Evolutionary conservation across 768 basidiomycete species (phyloP), one percentile per base, ranked within the genome.

Genomic region (Heimioporus sp.): DNA sequence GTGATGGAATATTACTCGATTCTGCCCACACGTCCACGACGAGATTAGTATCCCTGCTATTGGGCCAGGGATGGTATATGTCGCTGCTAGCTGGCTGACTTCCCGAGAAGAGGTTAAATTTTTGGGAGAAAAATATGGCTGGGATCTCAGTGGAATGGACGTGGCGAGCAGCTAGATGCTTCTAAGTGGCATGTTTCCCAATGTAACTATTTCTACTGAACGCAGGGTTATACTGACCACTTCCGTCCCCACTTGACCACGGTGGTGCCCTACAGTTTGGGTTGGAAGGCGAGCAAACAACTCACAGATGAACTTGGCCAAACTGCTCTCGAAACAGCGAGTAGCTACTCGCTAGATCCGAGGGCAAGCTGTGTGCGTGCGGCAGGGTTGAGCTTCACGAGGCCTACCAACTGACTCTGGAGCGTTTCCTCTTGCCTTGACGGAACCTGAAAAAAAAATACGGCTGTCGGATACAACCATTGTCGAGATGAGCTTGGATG

Each of bases 51-150:
- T 87, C 47, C 77, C 82, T 10, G 72, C 86, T 21, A 75, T 96
- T 95, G 72, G 87, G 85, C 54, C 93, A 96, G 66, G 93, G 91
- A 35, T 90, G 77, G 37, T 81, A 85, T 20, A 85, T 95, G 76
- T 78, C 84, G 9, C 73, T 93, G n/a, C 71, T 94, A 44, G 82
- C 84, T 4, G 91, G 83, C 72, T 95, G 51, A 54, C 66, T 0
- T 58, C 64, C 31, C 59, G 66, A 43, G 41, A 46, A 31, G 64
- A 64, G 38, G 63, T 65, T 15, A 63, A 60, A 16, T 40, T 64
- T 10, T 67, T 60, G 6, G 62, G 63, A 37, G 68, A 68, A 39
- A 66, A 68, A 32, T 48, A 57, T 41, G 81, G 83, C 56, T 73
- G 80, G 53, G 84, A 83, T 59, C 74, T 94, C 15, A 91, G 78